phyloP scores from a whole-genome alignment of 495 filamentous ascomycete species.

The Ramalina intermedia region DNA sequence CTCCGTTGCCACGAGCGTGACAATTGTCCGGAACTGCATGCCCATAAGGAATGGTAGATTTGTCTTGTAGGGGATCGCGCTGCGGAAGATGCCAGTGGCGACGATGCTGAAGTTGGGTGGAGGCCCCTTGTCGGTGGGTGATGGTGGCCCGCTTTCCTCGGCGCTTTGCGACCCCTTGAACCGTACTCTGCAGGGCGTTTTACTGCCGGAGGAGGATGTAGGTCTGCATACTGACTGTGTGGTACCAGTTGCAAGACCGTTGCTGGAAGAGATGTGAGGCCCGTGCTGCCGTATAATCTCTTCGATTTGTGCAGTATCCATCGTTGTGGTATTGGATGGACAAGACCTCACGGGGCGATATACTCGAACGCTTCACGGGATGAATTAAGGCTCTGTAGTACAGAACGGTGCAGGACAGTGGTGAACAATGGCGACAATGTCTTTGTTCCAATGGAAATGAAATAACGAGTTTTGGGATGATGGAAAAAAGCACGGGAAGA shows the following conservation, averaged over 20 bases:
- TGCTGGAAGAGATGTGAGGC: neutral
- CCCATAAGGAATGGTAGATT: slow-evolving; percentile 50
- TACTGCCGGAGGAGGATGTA: neutral
- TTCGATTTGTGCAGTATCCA: too few relatives aligned
- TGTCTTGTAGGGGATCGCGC: slow-evolving; percentile 49
- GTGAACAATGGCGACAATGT: too few relatives aligned
- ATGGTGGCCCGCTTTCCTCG: slow-evolving; percentile 15
- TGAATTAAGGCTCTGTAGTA: too few relatives aligned
- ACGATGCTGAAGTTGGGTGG: slow-evolving; percentile 57
- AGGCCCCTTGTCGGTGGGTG: slow-evolving; percentile 17
- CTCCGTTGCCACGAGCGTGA: slow-evolving; percentile 64
- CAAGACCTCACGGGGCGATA: too few relatives aligned
- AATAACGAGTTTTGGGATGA: neutral
- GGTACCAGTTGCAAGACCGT: neutral
- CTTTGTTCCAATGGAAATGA: too few relatives aligned
- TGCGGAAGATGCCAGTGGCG: slow-evolving; percentile 56
- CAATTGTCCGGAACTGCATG: slow-evolving; percentile 55
- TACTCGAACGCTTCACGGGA: too few relatives aligned
- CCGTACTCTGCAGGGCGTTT: slow-evolving; percentile 2
- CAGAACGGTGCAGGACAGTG: too few relatives aligned
- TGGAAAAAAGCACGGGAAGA: neutral
- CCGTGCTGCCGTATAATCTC: neutral
- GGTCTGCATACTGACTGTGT: neutral
- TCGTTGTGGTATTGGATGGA: too few relatives aligned
- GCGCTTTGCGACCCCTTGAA: slow-evolving; percentile 4